Evolutionary conservation across 768 basidiomycete species (phyloP), one percentile per base, ranked within the genome.

Genomic region (Calocera viscosa): DNA sequence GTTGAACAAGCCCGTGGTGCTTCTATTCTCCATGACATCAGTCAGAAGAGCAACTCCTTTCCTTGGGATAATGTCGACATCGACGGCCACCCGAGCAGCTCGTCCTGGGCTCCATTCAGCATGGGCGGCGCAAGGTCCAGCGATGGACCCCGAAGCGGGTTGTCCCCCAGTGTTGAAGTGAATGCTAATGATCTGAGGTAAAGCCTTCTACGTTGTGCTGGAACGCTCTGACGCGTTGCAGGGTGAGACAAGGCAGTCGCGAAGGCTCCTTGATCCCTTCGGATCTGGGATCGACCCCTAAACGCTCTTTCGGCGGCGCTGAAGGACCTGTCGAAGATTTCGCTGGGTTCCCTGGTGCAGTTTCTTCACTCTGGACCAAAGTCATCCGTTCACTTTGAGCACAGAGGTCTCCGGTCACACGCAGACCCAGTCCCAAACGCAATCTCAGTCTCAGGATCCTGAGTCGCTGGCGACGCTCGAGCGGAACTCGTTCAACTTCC

Each of bases 401-500:
- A 28, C 53, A 60, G 53, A 60, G 53, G 26, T n/a, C 10, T 24
- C 53, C 30, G 26, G 2, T 14, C 53, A 28, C 2, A 60, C 8
- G 14, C 53, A 60, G 19, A 60, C 53, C 11, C 53, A 60, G 53
- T 28, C 53, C 3, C 53, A 60, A 22, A 60, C 26, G 7, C 53
- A 60, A 26, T 60, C 53, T 7, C 53, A 28, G 22, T 60, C 53
- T 28, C 53, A 60, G 30, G 53, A 60, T 60, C 26, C 53, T 19
- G 43, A 47, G 3, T 47, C 43, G 16, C 73, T 82, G 19, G 73
- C 82, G 22, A 82, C 82, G 16, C 78, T 92, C 16, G 90, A 92
- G 74, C 84, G 82, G 70, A 88, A 89, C 71, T 89, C 89, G 10
- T 81, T 82, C 70, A 89, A 92, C 73, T 92, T 91, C 74, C 74